Evolutionary conservation across 768 basidiomycete genomes (phyloP), one percentile per base, ranked within the genome.

Genomic region (Leccinum imitatum): DNA sequence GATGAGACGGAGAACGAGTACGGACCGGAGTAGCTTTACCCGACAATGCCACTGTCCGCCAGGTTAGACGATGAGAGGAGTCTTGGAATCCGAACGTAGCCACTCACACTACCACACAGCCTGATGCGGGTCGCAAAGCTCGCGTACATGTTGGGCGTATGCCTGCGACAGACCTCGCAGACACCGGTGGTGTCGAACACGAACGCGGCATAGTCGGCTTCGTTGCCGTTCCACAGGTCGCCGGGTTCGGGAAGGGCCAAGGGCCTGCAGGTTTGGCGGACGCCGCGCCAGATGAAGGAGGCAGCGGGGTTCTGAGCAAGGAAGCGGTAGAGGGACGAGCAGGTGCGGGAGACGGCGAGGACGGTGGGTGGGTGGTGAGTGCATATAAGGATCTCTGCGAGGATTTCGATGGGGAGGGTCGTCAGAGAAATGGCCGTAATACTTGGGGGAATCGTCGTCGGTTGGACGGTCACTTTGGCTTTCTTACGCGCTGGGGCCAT

Each of bases 171-270:
- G 58, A 87, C 85, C 68, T 81, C 80, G 63, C 89, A 91, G 2
- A 60, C 17, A 0, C 87, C 86, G 0, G 70, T 70, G 0, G 70
- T 70, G 63, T 84, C 83, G 59, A 87, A 90, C 23, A 90, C 60
- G 57, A 89, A 82, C 0, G 87, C 82, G n/a, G 84, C 86, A 68
- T 85, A 88, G 0, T 81, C 75, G 0, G 83, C 66, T 65, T 91
- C 89, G 5, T 77, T 80, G 5, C 47, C 57, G 13, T 47, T 54
- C 67, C 82, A 82, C 0, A 65, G 74, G 14, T 65, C 74, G 17
- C 58, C 73, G 3, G 80, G 82, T 6, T 78, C 76, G 1, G 82
- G 84, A 10, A 84, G 71, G 6, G 76, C 66, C 1, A 8, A 17
- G 0, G 76, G 76, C 7, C 52, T 19, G 62, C 70, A 79, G 6